Evolutionary conservation across 768 basidiomycete genomes (phyloP).

Genomic region (Suillus tomentosus): DNA sequence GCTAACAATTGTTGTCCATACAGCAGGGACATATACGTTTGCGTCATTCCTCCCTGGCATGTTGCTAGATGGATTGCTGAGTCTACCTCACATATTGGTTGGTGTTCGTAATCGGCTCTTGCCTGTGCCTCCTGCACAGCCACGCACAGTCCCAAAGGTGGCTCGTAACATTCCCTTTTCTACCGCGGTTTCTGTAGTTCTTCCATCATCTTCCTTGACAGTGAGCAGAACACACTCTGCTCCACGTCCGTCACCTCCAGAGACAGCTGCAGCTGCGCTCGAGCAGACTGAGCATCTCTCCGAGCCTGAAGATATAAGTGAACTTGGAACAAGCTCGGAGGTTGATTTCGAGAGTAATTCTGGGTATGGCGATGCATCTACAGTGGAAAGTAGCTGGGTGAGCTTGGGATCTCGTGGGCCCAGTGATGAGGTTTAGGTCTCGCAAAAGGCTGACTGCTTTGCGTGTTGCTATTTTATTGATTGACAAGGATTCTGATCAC

Average conservation of each 20-base stretch:
- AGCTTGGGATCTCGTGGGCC: constrained; percentile 44
- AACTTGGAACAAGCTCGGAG: constrained; percentile 57
- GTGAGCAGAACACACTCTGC: neutral
- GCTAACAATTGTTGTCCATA: constrained; percentile 16
- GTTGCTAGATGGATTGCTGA: constrained; percentile 65
- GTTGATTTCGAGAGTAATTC: constrained; percentile 69
- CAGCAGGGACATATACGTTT: constrained; percentile 68
- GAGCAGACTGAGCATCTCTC: constrained; percentile 17
- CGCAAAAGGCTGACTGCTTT: neutral
- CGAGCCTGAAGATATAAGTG: constrained; percentile 13
- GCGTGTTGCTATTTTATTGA: neutral
- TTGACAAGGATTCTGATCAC: neutral
- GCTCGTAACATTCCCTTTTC: constrained; percentile 16
- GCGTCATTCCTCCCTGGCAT: constrained; percentile 71
- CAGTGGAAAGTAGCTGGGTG: constrained; percentile 70
- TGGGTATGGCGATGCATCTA: constrained; percentile 50
- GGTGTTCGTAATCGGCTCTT: constrained; percentile 62
- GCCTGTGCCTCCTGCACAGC: constrained; percentile 46
- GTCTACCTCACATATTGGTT: constrained; percentile 65
- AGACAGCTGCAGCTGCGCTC: constrained; percentile 4
- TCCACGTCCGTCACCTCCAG: neutral
- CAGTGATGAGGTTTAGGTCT: constrained; percentile 17
- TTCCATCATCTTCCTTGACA: constrained; percentile 7
- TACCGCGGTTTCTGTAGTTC: constrained; percentile 5
- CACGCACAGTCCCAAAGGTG: constrained; percentile 29